Evolutionary conservation across 257 asterid genomes (phyloP).

Genomic region (Verbascum thapsus): DNA sequence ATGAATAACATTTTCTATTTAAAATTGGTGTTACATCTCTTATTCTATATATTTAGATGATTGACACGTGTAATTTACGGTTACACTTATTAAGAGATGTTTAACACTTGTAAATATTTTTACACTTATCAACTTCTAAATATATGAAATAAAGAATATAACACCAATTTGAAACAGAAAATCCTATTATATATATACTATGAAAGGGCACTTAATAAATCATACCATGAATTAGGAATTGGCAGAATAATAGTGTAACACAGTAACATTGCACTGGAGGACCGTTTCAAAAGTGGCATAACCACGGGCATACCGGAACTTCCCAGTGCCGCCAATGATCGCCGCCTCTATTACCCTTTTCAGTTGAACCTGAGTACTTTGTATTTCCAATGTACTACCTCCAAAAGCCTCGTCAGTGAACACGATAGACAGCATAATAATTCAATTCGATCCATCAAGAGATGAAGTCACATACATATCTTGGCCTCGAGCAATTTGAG

Average conservation of each 20-base stretch:
- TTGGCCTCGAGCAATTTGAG: slow-evolving; percentile 44
- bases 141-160: too few relatives aligned
- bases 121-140: too few relatives aligned
- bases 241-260: slow-evolving; percentile 39
- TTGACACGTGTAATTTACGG: too few relatives aligned
- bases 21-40: too few relatives aligned
- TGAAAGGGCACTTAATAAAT: too few relatives aligned
- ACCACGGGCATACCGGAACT: slow-evolving; percentile 57
- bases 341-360: slow-evolving; percentile 60
- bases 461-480: slow-evolving; percentile 57
- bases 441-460: slow-evolving; percentile 52
- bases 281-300: slow-evolving; percentile 54
- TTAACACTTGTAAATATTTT: too few relatives aligned
- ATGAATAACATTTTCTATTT: too few relatives aligned
- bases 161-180: too few relatives aligned
- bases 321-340: slow-evolving; percentile 62
- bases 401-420: slow-evolving; percentile 35
- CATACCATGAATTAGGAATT: too few relatives aligned
- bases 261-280: slow-evolving; percentile 45
- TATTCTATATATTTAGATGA: too few relatives aligned
- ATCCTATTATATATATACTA: too few relatives aligned
- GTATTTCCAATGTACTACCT: slow-evolving; percentile 54
- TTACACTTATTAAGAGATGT: too few relatives aligned
- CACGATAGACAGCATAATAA: slow-evolving; percentile 50
- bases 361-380: slow-evolving; percentile 49